Percentiles rank a stretch among this genome's conserved stretches.
These are phyloP conservation scores for Lentinula sp. DNA, from an alignment of 768 basidiomycete genomes.

Conservation along the genomic window DNA sequence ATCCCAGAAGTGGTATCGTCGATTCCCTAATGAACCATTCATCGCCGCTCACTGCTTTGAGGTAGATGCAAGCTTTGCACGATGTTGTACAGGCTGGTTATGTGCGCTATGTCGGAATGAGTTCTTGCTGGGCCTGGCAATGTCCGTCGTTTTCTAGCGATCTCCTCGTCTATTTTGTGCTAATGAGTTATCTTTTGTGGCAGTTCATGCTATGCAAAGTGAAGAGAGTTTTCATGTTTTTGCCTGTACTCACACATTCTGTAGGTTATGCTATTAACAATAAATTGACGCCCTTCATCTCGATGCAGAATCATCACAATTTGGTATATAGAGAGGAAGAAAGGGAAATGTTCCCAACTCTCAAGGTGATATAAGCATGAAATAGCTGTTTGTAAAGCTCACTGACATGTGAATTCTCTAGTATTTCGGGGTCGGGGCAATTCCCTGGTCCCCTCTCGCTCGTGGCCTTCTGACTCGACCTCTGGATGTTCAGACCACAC, in stretches of 20 bases:
- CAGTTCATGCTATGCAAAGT: slow-evolving; percentile 9
- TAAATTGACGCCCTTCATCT: slow-evolving; percentile 49
- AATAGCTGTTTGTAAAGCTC: background rate
- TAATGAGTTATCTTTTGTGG: background rate
- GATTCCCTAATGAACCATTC: background rate
- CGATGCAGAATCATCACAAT: slow-evolving; percentile 60
- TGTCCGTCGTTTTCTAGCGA: slow-evolving; percentile 12
- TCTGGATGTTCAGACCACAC: slow-evolving; percentile 15
- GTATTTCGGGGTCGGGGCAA: slow-evolving; percentile 36
- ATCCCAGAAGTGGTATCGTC: slow-evolving; percentile 45
- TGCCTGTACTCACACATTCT: background rate
- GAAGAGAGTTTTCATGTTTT: background rate
- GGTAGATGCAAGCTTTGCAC: slow-evolving; percentile 60
- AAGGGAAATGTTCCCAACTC: slow-evolving; percentile 47
- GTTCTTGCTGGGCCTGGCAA: slow-evolving; percentile 47
- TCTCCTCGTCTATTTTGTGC: background rate
- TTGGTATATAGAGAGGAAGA: slow-evolving; percentile 59
- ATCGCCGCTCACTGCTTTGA: background rate
- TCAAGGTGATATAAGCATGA: slow-evolving; percentile 16
- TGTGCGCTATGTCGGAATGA: slow-evolving; percentile 57
- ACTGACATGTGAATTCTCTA: slow-evolving; percentile 8
- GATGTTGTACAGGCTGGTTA: slow-evolving; percentile 64
- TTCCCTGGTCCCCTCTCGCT: slow-evolving; percentile 37
- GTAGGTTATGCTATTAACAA: slow-evolving; percentile 34
- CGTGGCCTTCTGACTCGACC: background rate